phyloP scores from a whole-genome alignment of 192 early-diverging fungal species.

The Umbelopsis sp. region DNA sequence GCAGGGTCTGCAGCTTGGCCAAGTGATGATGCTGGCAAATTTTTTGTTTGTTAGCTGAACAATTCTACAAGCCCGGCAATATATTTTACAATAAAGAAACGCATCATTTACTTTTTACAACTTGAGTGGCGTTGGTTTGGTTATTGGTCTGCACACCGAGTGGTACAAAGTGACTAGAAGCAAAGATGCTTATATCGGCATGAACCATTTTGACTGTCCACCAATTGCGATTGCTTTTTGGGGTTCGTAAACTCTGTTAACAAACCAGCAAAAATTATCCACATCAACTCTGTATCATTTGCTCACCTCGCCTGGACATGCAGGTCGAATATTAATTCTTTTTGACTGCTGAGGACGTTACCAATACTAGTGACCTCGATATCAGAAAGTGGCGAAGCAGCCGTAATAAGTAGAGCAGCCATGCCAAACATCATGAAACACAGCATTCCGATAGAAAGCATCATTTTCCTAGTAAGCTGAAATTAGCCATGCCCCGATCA shows the following conservation, averaged over 20 bases:
- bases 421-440: neutral
- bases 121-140: conserved; percentile 7
- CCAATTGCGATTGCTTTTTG: conserved; percentile 53
- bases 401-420: conserved; percentile 20
- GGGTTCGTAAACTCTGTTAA: too few relatives aligned
- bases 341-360: conserved; percentile 66
- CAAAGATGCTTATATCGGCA: conserved; percentile 65
- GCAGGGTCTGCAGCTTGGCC: conserved; percentile 28
- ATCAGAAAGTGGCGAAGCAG: conserved; percentile 25
- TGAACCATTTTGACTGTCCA: conserved; percentile 59
- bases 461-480: conserved; percentile 5
- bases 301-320: conserved; percentile 52
- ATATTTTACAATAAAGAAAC: neutral
- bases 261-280: neutral
- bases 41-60: conserved; percentile 1
- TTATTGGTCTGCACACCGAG: neutral
- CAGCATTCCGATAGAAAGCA: neutral
- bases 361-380: conserved; percentile 43
- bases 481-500: too few relatives aligned
- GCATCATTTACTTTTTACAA: conserved; percentile 1
- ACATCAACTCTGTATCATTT: neutral
- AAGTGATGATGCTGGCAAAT: neutral
- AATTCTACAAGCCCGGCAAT: neutral
- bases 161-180: conserved; percentile 47
- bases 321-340: conserved; percentile 67